phyloP scores from a whole-genome alignment of 2,329 filamentous ascomycete species.

The Aspergillus hiratsukae region DNA sequence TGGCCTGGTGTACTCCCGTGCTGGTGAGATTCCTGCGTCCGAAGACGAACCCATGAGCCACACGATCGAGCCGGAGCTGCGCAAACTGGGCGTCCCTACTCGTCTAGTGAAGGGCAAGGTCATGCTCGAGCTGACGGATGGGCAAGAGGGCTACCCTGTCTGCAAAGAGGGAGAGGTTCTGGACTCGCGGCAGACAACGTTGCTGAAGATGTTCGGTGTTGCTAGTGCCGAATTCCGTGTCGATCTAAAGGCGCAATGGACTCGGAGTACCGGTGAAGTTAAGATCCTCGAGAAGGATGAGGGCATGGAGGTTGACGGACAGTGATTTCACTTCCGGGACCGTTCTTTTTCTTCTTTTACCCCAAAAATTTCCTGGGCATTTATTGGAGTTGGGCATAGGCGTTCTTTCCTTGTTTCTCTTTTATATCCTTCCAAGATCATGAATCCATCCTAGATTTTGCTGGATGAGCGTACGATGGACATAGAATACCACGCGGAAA shows the following conservation, averaged over 20 bases:
- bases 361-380: conserved; percentile 31
- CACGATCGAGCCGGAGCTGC: conserved; percentile 82
- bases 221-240: conserved; percentile 89
- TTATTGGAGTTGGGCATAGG: conserved; percentile 34
- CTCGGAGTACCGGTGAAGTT: conserved; percentile 36
- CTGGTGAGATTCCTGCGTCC: conserved; percentile 71
- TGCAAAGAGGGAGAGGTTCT: conserved; percentile 81
- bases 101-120: conserved; percentile 85
- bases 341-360: conserved; percentile 16
- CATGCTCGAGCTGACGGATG: conserved; percentile 56
- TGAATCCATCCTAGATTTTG: conserved; percentile 16
- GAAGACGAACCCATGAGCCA: conserved; percentile 85
- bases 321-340: conserved; percentile 17
- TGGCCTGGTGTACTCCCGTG: conserved; percentile 74
- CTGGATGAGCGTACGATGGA: conserved; percentile 32
- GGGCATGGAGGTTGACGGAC: conserved; percentile 41
- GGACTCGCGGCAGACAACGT: conserved; percentile 85
- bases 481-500: conserved; percentile 27
- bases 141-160: conserved; percentile 61
- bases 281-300: conserved; percentile 35
- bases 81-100: conserved; percentile 85
- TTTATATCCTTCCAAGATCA: conserved; percentile 14
- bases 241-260: conserved; percentile 64
- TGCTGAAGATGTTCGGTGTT: conserved; percentile 90
- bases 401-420: conserved; percentile 22